These are phyloP conservation scores for Leucocoprinus leucothites DNA, from an alignment of 768 basidiomycete species.

Conservation along the genomic window DNA sequence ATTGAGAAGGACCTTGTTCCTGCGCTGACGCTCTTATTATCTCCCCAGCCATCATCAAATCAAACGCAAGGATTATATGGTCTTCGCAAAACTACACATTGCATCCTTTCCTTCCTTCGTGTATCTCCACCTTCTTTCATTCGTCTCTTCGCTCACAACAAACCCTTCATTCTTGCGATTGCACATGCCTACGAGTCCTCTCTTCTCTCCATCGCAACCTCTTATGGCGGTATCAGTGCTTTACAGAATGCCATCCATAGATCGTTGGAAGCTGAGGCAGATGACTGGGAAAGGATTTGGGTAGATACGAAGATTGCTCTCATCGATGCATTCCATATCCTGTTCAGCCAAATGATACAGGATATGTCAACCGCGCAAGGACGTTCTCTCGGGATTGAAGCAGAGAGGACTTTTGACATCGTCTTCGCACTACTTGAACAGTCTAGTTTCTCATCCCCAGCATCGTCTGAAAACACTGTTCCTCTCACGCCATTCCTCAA, in stretches of 20 bases:
- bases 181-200: slow-evolving; percentile 60
- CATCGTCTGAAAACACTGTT: slow-evolving; percentile 13
- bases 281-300: slow-evolving; percentile 73
- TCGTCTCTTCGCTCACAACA: slow-evolving; percentile 50
- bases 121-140: slow-evolving; percentile 41
- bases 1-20: slow-evolving; percentile 49
- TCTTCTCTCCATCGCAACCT: slow-evolving; percentile 49
- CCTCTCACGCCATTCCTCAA: slow-evolving; percentile 58
- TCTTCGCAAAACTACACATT: slow-evolving; percentile 60
- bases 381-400: slow-evolving; percentile 37
- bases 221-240: slow-evolving; percentile 55
- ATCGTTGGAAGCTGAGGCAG: slow-evolving; percentile 29
- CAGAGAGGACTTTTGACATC: slow-evolving; percentile 54
- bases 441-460: slow-evolving; percentile 29
- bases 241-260: slow-evolving; percentile 21
- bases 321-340: slow-evolving; percentile 64
- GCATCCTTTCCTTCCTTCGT: slow-evolving; percentile 51
- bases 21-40: slow-evolving; percentile 51
- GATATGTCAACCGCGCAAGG: slow-evolving; percentile 45
- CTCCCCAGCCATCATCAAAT: slow-evolving; percentile 28
- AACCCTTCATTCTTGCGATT: slow-evolving; percentile 50
- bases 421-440: slow-evolving; percentile 58
- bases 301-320: slow-evolving; percentile 71
- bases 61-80: slow-evolving; percentile 52
- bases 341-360: slow-evolving; percentile 47